Percentiles rank a stretch among this genome's conserved stretches.
Conservation (phyloP, 2,329 filamentous ascomycete genomes). For the Chrysosphaeria jannelii region DNA sequence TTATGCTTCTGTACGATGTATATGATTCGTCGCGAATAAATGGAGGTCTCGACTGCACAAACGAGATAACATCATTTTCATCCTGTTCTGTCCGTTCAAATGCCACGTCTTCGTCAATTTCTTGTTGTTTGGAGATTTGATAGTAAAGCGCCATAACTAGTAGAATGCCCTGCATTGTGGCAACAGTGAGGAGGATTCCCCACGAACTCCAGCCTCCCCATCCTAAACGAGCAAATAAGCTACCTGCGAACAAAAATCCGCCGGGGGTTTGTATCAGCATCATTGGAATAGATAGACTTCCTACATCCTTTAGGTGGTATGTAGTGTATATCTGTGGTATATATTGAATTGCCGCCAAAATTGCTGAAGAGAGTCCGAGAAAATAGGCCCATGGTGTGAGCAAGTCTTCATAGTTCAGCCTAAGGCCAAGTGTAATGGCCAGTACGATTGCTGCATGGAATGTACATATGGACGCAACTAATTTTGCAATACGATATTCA, state of each 20-base stretch:
- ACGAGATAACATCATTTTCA: too few species aligned
- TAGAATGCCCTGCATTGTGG: slow-evolving; percentile 53
- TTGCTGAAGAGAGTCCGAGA: slow-evolving; percentile 49
- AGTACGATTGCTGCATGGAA: slow-evolving; percentile 44
- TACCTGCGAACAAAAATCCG: slow-evolving; percentile 66
- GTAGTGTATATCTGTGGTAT: slow-evolving; percentile 88
- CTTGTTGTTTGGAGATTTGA: too few species aligned
- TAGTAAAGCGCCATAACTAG: slow-evolving; percentile 60
- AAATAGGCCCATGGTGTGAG: slow-evolving; percentile 60
- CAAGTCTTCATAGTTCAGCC: slow-evolving; percentile 26
- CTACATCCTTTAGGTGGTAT: slow-evolving; percentile 55
- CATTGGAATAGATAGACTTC: slow-evolving; percentile 83
- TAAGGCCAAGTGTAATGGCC: slow-evolving; percentile 37
- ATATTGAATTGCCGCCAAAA: slow-evolving; percentile 68
- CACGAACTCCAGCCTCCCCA: slow-evolving; percentile 78
- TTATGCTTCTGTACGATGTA: too few species aligned
- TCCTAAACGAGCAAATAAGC: slow-evolving; percentile 52
- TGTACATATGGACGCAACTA: slow-evolving; percentile 42
- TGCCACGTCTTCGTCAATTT: too few species aligned
- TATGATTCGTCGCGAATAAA: too few species aligned
- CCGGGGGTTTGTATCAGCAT: slow-evolving; percentile 96
- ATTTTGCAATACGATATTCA: slow-evolving; percentile 57
- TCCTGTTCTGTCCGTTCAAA: too few species aligned
- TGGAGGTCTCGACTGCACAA: too few species aligned
- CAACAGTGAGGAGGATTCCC: slow-evolving; percentile 73